Base-by-base conservation (phyloP, 2,329 filamentous ascomycete genomes). In the Fusarium temperatum region DNA sequence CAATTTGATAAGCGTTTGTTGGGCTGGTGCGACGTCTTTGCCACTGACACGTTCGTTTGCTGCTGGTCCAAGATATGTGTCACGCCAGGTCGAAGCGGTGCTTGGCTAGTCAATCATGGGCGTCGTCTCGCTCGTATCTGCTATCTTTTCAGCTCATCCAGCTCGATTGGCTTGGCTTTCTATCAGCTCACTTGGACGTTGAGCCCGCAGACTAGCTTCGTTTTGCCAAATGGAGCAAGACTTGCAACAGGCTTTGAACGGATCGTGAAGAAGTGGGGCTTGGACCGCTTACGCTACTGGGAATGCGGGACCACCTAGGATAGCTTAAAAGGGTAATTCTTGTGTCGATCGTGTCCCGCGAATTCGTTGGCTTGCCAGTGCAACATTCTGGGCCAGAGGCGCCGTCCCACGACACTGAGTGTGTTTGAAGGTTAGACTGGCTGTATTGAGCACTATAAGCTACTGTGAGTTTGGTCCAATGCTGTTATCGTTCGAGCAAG, bases 1-100 rank as follows among this genome's bases (percentile, higher is more conserved):
- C 0, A 15, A 20, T 12, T 0, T 22, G 18, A 22, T 22, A 17
- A 9, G n/a, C 50, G 13, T 2, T 17, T 8, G 18, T 15, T 26
- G 1, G 6, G 30, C 17, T 20, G 50, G 8, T 11, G 9, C 17
- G 17, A 22, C 6, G 11, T 8, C 32, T 36, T 53, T 36, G 32
- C n/a, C 8, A 53, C 8, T 3, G 50, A 0, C n/a, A 36, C n/a
- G 12, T 5, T 53, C 32, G 30, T 22, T 26, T 24, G 12, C 6
- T 3, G 30, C 17, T 53, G 30, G 2, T 6, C 8, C 11, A 26
- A 36, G n/a, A 4, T 18, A 36, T 8, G 5, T 3, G 0, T 10
- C 8, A 15, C 12, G 12, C n/a, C 30, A 53, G 8, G n/a, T 18
- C 5, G n/a, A 15, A 24, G 4, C 0, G 15, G 6, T 5, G 4